Evolutionary conservation across 176 grass and related monocot genomes (phyloP).

Genomic region (Zea mays): Zm-B73-REFERENCE-NAM-5.0 NC_050099.1:179131501-179132000

Average conservation of each 20-base stretch:
- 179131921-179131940: slow-evolving; percentile 52
- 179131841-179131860: slow-evolving; percentile 28
- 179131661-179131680: no score
- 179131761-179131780: slow-evolving; percentile 36
- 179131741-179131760: slow-evolving; percentile 34
- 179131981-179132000: slow-evolving; percentile 48
- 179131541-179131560: no score
- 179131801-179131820: slow-evolving; percentile 71
- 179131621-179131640: no score
- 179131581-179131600: no score
- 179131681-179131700: no score
- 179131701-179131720: no score
- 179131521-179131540: no score
- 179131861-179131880: slow-evolving; percentile 35
- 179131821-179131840: slow-evolving; percentile 39
- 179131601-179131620: no score
- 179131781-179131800: slow-evolving; percentile 49
- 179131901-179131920: slow-evolving; percentile 9
- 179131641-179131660: no score
- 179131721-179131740: neutral
- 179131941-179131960: slow-evolving; percentile 55
- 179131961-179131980: slow-evolving; percentile 56
- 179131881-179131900: neutral
- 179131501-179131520: no score
- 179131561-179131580: no score